These are phyloP conservation scores for Kalmanozyma brasiliensis DNA, from an alignment of 1,284 basidiomycete genomes.

Conservation along the genomic window DNA sequence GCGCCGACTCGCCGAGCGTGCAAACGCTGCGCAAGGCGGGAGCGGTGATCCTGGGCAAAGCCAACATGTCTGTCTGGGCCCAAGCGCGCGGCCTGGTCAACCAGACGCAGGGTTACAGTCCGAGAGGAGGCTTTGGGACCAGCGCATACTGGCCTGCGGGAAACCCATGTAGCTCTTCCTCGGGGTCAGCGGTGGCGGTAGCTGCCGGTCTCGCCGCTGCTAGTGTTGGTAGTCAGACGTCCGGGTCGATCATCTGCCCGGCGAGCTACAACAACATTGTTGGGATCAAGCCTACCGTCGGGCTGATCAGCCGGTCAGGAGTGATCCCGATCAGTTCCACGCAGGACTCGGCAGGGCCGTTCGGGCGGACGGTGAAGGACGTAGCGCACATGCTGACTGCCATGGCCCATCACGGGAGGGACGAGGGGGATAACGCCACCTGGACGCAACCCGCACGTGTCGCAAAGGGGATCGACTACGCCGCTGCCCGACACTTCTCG, in stretches of 20 bases:
- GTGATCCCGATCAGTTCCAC: slow-evolving; percentile 39
- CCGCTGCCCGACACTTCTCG: slow-evolving; percentile 17
- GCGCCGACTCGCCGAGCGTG: slow-evolving; percentile 75
- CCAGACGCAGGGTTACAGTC: slow-evolving; percentile 74
- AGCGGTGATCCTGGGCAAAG: slow-evolving; percentile 74
- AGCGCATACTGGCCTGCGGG: slow-evolving; percentile 75
- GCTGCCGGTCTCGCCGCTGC: slow-evolving; percentile 76
- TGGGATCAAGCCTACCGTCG: slow-evolving; percentile 49
- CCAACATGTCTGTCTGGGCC: slow-evolving; percentile 66
- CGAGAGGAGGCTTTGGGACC: slow-evolving; percentile 75
- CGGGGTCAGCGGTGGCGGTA: slow-evolving; percentile 75
- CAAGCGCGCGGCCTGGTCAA: slow-evolving; percentile 71
- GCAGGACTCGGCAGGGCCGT: slow-evolving; percentile 44
- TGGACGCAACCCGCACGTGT: slow-evolving; percentile 23
- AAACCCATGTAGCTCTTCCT: slow-evolving; percentile 76
- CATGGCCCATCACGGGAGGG: slow-evolving; percentile 35
- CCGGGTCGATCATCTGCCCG: slow-evolving; percentile 45
- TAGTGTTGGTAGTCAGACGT: slow-evolving; percentile 75
- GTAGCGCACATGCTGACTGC: slow-evolving; percentile 41
- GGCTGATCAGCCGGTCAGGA: slow-evolving; percentile 38
- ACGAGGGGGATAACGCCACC: slow-evolving; percentile 38
- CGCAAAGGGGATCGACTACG: slow-evolving; percentile 24
- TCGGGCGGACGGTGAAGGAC: slow-evolving; percentile 40
- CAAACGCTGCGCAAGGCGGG: slow-evolving; percentile 75
- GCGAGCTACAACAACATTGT: slow-evolving; percentile 48